phyloP scores from a whole-genome alignment of 495 filamentous ascomycete genomes.

The Jackrogersella minutella region DNA sequence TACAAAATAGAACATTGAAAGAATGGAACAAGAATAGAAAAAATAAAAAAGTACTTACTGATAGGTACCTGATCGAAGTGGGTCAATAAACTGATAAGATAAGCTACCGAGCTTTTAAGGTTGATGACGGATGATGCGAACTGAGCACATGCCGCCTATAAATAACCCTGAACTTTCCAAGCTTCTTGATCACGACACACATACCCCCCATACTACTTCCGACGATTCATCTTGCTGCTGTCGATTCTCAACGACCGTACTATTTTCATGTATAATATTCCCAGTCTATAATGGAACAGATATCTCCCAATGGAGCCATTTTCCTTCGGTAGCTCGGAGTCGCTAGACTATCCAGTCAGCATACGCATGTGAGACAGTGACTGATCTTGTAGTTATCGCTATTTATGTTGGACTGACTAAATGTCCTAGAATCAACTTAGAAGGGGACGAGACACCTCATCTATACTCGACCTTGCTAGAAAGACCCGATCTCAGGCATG shows the following conservation, averaged over 20 bases:
- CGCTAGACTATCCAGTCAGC: conserved; percentile 77
- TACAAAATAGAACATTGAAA: too few species aligned
- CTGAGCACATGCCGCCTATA: neutral
- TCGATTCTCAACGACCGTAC: neutral
- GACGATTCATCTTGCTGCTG: neutral
- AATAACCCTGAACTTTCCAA: neutral
- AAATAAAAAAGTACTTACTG: too few species aligned
- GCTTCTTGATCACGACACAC: neutral
- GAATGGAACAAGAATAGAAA: too few species aligned
- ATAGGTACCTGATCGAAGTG: too few species aligned
- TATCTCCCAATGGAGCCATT: conserved; percentile 80
- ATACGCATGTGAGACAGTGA: conserved; percentile 74
- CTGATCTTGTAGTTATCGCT: conserved; percentile 32
- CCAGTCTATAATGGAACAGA: conserved; percentile 16
- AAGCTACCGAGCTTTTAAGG: neutral
- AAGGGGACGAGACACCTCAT: conserved; percentile 82
- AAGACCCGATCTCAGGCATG: conserved; percentile 79
- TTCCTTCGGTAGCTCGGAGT: conserved; percentile 87
- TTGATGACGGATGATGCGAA: neutral
- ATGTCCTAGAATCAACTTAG: conserved; percentile 74
- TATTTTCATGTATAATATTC: neutral
- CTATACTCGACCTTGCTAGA: conserved; percentile 80
- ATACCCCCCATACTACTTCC: neutral
- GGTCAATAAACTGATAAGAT: neutral
- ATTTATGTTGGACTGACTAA: conserved; percentile 11